Evolutionary conservation across 129 eudicot genomes (phyloP).

Genomic region (Flaveria brownii): DNA sequence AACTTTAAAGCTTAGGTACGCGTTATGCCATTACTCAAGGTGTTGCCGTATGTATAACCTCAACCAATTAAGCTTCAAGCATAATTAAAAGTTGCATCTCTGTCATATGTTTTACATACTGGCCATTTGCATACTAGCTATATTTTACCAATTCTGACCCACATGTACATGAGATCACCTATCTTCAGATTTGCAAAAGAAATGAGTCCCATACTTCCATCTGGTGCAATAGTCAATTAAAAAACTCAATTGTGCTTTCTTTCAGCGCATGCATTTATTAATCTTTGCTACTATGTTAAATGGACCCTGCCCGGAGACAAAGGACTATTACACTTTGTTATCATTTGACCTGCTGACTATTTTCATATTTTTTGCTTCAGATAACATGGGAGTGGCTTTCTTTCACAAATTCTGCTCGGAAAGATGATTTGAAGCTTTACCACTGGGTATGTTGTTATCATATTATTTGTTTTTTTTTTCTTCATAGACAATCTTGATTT

Average conservation of each 20-base stretch:
- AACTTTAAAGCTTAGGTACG: no score
- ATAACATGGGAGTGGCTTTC: constrained; percentile 98
- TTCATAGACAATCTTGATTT: background rate
- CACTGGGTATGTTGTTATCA: constrained; percentile 72
- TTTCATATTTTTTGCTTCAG: constrained; percentile 38
- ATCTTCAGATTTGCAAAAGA: no score
- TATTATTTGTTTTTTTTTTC: background rate
- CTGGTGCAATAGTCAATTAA: background rate
- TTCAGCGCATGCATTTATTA: background rate
- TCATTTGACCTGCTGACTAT: background rate
- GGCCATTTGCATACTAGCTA: no score
- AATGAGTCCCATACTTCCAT: background rate
- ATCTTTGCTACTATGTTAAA: background rate
- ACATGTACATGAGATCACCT: no score
- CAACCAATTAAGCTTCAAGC: no score
- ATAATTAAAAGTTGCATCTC: no score
- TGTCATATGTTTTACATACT: background rate
- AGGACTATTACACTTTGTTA: background rate
- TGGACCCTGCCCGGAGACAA: background rate
- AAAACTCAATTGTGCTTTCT: background rate
- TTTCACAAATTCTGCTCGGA: constrained; percentile 87
- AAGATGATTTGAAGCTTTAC: constrained; percentile 86
- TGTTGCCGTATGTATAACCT: no score
- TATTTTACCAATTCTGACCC: no score
- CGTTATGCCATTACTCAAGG: no score